phyloP scores from a whole-genome alignment of 805 yeast species.

The Jamesozyma jinghongensis region DNA sequence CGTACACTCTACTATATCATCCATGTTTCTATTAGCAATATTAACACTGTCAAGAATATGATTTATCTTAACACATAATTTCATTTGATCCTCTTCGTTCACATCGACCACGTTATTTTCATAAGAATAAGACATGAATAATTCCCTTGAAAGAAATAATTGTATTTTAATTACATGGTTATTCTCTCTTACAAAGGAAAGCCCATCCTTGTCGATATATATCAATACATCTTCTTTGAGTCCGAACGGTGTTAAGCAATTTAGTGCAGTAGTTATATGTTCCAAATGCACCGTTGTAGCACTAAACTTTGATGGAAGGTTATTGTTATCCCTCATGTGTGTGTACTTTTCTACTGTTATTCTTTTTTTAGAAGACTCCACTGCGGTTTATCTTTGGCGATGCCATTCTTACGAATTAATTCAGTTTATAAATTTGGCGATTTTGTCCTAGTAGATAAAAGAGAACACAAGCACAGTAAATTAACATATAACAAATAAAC shows the following conservation, averaged over 20 bases:
- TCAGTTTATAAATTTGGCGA: too few species aligned
- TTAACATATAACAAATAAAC: not conserved
- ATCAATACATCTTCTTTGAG: slow-evolving; percentile 32
- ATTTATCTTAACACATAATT: slow-evolving; percentile 36
- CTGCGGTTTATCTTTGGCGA: too few species aligned
- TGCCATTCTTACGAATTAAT: too few species aligned
- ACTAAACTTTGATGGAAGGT: slow-evolving; percentile 20
- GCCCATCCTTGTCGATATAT: slow-evolving; percentile 41
- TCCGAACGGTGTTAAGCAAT: slow-evolving; percentile 36
- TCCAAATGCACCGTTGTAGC: slow-evolving; percentile 40
- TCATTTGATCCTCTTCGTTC: slow-evolving; percentile 12
- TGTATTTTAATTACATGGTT: slow-evolving; percentile 33
- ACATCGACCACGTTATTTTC: slow-evolving; percentile 6
- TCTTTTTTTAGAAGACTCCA: too few species aligned
- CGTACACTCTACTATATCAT: slow-evolving; percentile 38
- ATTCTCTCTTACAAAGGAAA: slow-evolving; percentile 42
- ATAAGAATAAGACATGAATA: slow-evolving; percentile 25
- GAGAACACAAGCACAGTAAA: too few species aligned
- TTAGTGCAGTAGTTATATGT: slow-evolving; percentile 39
- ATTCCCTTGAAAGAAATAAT: slow-evolving; percentile 28
- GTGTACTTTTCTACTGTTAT: too few species aligned
- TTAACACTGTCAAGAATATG: slow-evolving; percentile 45
- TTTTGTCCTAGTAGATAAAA: too few species aligned
- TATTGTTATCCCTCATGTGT: not conserved
- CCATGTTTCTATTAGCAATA: slow-evolving; percentile 30